These are phyloP conservation scores for Helicocarpus griseus DNA, from an alignment of 2,329 filamentous ascomycete species.

Conservation along the genomic window DNA sequence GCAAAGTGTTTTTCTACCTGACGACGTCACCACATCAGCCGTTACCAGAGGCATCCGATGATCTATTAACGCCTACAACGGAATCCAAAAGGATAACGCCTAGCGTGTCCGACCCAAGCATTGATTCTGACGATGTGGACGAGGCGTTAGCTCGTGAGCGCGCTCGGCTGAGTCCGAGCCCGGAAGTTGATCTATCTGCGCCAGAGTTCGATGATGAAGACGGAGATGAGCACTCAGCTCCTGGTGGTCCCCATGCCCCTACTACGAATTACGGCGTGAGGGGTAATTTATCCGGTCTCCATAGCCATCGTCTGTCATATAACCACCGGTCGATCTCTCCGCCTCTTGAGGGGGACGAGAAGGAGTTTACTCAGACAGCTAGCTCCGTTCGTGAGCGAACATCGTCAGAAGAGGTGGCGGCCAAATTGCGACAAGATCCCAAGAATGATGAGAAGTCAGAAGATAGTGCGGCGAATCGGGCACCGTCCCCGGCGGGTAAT, in stretches of 20 bases:
- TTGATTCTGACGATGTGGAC: slow-evolving; percentile 41
- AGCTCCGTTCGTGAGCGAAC: slow-evolving; percentile 61
- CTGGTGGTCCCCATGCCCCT: slow-evolving; percentile 5
- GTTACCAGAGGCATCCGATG: slow-evolving; percentile 57
- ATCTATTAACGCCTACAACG: slow-evolving; percentile 39
- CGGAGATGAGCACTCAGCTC: slow-evolving; percentile 12
- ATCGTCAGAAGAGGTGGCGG: slow-evolving; percentile 26
- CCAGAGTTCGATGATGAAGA: slow-evolving; percentile 71
- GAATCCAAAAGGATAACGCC: slow-evolving; percentile 62
- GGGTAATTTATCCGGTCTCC: slow-evolving; percentile 27
- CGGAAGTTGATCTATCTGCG: slow-evolving; percentile 83
- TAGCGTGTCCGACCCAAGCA: slow-evolving; percentile 62
- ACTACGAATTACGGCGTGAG: slow-evolving; percentile 1
- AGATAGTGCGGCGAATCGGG: neutral
- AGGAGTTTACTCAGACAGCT: slow-evolving; percentile 89
- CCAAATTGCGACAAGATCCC: neutral
- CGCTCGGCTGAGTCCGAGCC: slow-evolving; percentile 70
- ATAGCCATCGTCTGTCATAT: slow-evolving; percentile 51
- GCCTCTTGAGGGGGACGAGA: slow-evolving; percentile 15
- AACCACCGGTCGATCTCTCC: slow-evolving; percentile 43
- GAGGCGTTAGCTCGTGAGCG: slow-evolving; percentile 49
- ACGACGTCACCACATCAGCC: slow-evolving; percentile 78
- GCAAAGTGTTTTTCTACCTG: slow-evolving; percentile 93
- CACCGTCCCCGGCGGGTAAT: slow-evolving; percentile 8
- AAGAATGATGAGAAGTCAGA: slow-evolving; percentile 21